Conservation (phyloP, 179 eudicot species). For the Silene noctiflora region DNA sequence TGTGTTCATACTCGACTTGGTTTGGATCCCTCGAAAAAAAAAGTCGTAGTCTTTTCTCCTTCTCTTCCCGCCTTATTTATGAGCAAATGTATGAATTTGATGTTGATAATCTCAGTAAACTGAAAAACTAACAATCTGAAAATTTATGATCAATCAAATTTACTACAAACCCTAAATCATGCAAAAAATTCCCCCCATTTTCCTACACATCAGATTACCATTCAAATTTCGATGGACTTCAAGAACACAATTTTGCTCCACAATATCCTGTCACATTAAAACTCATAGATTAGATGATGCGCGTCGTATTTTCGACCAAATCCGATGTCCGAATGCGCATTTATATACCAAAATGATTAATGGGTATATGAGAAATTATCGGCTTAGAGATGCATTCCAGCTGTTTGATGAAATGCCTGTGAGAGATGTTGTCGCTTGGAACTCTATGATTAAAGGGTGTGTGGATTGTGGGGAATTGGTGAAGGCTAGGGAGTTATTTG, state of each 20-base stretch:
- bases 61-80: background rate
- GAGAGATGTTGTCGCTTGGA: constrained; percentile 60
- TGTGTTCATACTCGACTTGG: too few relatives aligned
- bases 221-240: background rate
- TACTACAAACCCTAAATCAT: constrained; percentile 3
- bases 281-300: constrained; percentile 33
- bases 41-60: background rate
- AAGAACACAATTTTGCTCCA: constrained; percentile 11
- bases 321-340: constrained; percentile 36
- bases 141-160: background rate
- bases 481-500: constrained; percentile 48
- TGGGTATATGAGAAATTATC: constrained; percentile 25
- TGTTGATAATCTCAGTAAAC: background rate
- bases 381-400: constrained; percentile 53
- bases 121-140: background rate
- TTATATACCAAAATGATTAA: constrained; percentile 58
- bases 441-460: constrained; percentile 70
- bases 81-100: too few relatives aligned
- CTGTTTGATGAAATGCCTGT: constrained; percentile 65
- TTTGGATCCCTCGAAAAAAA: too few relatives aligned
- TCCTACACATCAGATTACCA: background rate
- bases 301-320: constrained; percentile 26
- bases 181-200: constrained; percentile 10
- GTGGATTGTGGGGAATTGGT: constrained; percentile 50
- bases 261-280: constrained; percentile 30